These are phyloP conservation scores for Cadophora gregata DNA, from an alignment of 2,329 filamentous ascomycete genomes.

Conservation along the genomic window DNA sequence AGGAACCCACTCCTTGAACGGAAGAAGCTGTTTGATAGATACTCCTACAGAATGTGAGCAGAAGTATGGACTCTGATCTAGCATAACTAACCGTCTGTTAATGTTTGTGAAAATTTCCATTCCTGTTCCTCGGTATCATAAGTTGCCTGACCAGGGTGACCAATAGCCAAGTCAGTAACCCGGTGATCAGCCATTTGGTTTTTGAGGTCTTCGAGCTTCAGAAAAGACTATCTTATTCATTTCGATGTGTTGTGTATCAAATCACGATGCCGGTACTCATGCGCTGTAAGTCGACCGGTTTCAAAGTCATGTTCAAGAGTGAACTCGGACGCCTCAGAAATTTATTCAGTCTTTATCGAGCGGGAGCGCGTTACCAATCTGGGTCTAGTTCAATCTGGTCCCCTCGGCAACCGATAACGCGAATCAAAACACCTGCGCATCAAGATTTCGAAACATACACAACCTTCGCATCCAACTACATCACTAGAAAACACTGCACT, in stretches of 20 bases:
- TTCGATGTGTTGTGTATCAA: constrained; percentile 18
- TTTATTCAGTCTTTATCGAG: constrained; percentile 18
- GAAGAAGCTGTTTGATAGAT: constrained; percentile 38
- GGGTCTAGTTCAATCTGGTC: constrained; percentile 16
- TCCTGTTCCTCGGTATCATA: constrained; percentile 48
- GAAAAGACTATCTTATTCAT: constrained; percentile 36
- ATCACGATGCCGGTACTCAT: neutral
- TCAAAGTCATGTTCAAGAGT: neutral
- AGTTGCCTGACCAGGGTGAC: constrained; percentile 56
- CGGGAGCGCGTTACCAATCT: constrained; percentile 11
- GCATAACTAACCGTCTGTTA: constrained; percentile 1
- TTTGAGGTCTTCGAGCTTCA: constrained; percentile 34
- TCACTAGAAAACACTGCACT: neutral
- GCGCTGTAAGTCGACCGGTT: neutral
- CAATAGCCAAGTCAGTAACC: constrained; percentile 55
- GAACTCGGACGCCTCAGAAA: constrained; percentile 11
- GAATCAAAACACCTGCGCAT: constrained; percentile 17
- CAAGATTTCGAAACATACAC: constrained; percentile 3
- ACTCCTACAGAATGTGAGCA: constrained; percentile 33
- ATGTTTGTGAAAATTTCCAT: constrained; percentile 42
- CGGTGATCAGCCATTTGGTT: constrained; percentile 58
- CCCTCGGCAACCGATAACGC: constrained; percentile 24
- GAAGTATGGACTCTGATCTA: neutral
- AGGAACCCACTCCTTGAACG: constrained; percentile 37
- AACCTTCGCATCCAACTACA: constrained; percentile 11